Evolutionary conservation across 306 rosid genomes (phyloP).

Genomic region (Castanospermum australe): DNA sequence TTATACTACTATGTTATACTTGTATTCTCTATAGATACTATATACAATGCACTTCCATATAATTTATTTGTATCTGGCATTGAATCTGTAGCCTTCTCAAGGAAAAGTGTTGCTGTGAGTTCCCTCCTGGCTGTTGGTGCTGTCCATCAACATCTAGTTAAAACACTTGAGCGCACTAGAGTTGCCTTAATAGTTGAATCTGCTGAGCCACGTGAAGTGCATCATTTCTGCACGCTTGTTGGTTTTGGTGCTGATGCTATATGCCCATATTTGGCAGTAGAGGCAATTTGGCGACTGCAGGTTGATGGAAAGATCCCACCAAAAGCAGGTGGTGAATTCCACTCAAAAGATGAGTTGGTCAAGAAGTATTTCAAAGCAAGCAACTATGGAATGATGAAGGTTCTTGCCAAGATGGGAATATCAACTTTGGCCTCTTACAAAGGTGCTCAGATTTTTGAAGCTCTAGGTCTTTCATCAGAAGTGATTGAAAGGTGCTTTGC

Average conservation of each 20-base stretch:
- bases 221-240: constrained; percentile 95
- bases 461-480: constrained; percentile 92
- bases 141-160: constrained; percentile 93
- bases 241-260: constrained; percentile 97
- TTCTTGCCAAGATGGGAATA: constrained; percentile 99
- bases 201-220: constrained; percentile 99
- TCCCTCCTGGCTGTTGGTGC: constrained; percentile 96
- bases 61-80: constrained; percentile 14
- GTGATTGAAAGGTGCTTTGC: constrained; percentile 94
- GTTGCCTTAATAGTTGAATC: constrained; percentile 94
- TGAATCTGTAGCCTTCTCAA: constrained; percentile 71
- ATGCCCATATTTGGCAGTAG: constrained; percentile 90
- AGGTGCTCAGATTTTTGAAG: constrained; percentile 99
- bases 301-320: constrained; percentile 95
- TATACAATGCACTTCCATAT: neutral
- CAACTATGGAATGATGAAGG: constrained; percentile 98
- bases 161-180: constrained; percentile 86
- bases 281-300: constrained; percentile 92
- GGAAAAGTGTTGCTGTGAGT: constrained; percentile 81
- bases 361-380: constrained; percentile 89
- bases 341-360: constrained; percentile 75
- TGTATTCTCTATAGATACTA: neutral
- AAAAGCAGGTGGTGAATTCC: constrained; percentile 65
- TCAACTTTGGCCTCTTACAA: constrained; percentile 98
- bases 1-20: neutral